Evolutionary conservation across 345 rosid species (phyloP), one percentile per base, ranked within the genome.

Genomic region (Heritiera fomes): DNA sequence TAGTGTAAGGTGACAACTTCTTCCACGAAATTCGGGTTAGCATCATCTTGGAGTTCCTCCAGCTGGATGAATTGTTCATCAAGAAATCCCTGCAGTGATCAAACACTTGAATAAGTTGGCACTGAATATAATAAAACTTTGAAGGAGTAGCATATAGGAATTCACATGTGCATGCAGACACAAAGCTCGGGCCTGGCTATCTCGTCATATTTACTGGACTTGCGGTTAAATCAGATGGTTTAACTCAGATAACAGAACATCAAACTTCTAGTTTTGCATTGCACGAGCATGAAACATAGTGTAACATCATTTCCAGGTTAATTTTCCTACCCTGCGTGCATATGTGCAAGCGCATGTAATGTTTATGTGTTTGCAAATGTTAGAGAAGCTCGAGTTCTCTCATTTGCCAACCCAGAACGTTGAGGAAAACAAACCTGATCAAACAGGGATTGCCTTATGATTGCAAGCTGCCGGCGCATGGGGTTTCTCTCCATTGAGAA

Each of bases 21-120:
- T 78, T 90, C 95, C 45, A 90, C 95, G 77, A 91, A 91, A 61
- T 88, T 90, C 0, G 95, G 95, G 83, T 91, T 91, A 2, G 91
- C 84, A 73, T 88, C 95, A 79, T 91, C 95, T 59, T 87, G 92
- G 47, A 91, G 87, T 52, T 90, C 95, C 77, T 91, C 95, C 80
- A 91, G 82, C 76, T 88, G 90, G 75, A 86, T 77, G 80, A 91
- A 88, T 64, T 91, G 95, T 68, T 90, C 95, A 82, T 91, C 95
- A 41, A 91, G 86, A 43, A 75, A 85, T 56, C 91, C 95, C 92
- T 90, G 80, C 60, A 67, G 45, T 14, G 8, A 34, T 32, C 6
- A 52, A 10, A 70, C 5, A 41, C 30, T 40, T 17, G 13, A 32
- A 58, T 10, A 61, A 28, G 66, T 61, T 30, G 5, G 7, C 40